Evolutionary conservation across 2,329 filamentous ascomycete species (phyloP).

Genomic region (Rugonectria rugulosa): DNA sequence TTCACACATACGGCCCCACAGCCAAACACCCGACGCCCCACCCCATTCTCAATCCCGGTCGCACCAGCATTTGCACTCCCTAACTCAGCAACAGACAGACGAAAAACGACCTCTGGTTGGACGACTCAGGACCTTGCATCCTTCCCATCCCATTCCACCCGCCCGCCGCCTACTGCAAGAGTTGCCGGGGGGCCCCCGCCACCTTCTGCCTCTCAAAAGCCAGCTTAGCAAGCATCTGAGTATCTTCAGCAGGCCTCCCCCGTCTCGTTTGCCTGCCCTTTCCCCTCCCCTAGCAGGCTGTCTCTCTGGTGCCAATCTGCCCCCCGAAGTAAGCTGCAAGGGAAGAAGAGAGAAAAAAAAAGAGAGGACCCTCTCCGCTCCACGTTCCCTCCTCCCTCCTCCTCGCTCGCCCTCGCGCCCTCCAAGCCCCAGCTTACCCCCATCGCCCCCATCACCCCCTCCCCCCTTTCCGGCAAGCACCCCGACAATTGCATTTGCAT

Average conservation of each 20-base stretch:
- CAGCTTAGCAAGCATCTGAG: slow-evolving; percentile 19
- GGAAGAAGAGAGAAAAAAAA: slow-evolving; percentile 1
- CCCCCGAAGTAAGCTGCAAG: neutral
- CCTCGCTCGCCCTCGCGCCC: slow-evolving; percentile 26
- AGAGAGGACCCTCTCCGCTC: slow-evolving; percentile 27
- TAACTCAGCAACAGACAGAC: slow-evolving; percentile 40
- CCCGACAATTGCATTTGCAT: slow-evolving; percentile 42
- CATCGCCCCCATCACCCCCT: slow-evolving; percentile 23
- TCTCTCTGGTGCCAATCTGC: neutral
- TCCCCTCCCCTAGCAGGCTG: slow-evolving; percentile 5
- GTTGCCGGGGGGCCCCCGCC: slow-evolving; percentile 15
- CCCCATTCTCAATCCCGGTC: slow-evolving; percentile 30
- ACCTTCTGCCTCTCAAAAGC: slow-evolving; percentile 12
- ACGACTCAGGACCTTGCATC: slow-evolving; percentile 31
- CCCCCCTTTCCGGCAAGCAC: slow-evolving; percentile 37
- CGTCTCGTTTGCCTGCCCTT: neutral
- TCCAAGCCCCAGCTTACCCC: slow-evolving; percentile 26
- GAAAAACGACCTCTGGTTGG: slow-evolving; percentile 33
- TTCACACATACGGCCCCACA: slow-evolving; percentile 11
- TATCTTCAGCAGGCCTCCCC: slow-evolving; percentile 6
- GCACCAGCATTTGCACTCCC: slow-evolving; percentile 31
- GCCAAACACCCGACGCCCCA: slow-evolving; percentile 23
- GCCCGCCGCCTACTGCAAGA: slow-evolving; percentile 13
- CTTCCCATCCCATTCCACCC: slow-evolving; percentile 27
- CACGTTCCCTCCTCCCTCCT: slow-evolving; percentile 27